Percentiles rank a stretch among this genome's conserved stretches.
Conservation (phyloP, 495 filamentous ascomycete species). For the Tetracladium setigerum region DNA sequence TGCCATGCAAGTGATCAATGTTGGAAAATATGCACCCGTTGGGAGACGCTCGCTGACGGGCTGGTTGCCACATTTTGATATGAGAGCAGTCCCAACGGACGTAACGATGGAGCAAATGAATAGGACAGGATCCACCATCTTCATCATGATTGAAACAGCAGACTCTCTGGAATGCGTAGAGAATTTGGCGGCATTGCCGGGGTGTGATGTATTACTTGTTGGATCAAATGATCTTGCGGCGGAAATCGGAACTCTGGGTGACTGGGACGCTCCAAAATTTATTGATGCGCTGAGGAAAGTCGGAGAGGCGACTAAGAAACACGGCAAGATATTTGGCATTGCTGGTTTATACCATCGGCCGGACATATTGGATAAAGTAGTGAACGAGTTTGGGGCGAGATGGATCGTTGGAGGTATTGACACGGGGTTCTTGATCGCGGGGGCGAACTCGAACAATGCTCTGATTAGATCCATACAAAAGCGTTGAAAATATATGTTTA, state of each 20-base stretch:
- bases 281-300: background rate
- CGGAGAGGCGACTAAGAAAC: background rate
- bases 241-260: conserved; percentile 5
- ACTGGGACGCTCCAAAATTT: background rate
- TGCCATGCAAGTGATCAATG: background rate
- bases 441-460: too few relatives aligned
- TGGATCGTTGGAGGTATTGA: too few relatives aligned
- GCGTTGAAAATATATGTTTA: too few relatives aligned
- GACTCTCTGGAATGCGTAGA: conserved; percentile 2
- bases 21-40: background rate
- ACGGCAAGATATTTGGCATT: background rate
- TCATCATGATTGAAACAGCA: conserved; percentile 6
- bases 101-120: background rate
- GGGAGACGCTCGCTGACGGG: background rate
- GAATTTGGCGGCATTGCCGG: conserved; percentile 2
- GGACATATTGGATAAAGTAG: conserved; percentile 1
- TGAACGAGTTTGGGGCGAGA: background rate
- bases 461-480: too few relatives aligned
- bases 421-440: too few relatives aligned
- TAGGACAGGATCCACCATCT: background rate
- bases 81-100: background rate
- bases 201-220: conserved; percentile 4
- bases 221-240: conserved; percentile 3
- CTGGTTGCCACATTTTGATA: background rate
- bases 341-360: conserved; percentile 4